Evolutionary conservation across 2,329 filamentous ascomycete species (phyloP).

Genomic region (Bretziella fagacearum): DNA sequence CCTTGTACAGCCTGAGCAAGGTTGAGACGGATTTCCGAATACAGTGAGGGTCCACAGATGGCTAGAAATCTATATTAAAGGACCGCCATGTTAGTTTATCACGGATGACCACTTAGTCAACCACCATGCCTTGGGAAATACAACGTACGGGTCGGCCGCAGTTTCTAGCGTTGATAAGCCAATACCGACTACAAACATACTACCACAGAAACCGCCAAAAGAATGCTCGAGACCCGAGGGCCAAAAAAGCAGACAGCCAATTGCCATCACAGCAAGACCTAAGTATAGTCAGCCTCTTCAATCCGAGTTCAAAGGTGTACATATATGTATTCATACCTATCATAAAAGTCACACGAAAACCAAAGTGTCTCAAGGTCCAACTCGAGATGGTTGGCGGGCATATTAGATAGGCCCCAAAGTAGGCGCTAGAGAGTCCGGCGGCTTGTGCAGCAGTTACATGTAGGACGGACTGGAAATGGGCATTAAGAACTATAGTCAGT

Average conservation of each 20-base stretch:
- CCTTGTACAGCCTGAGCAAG: constrained; percentile 60
- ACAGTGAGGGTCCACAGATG: constrained; percentile 43
- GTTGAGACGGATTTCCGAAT: constrained; percentile 58
- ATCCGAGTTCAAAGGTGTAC: too few species aligned
- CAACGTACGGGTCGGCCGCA: constrained; percentile 51
- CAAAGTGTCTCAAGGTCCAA: constrained; percentile 44
- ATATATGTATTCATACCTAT: constrained; percentile 27
- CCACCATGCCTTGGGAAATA: not conserved
- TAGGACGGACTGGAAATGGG: constrained; percentile 32
- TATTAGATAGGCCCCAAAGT: constrained; percentile 31
- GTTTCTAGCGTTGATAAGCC: constrained; percentile 61
- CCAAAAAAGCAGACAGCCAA: constrained; percentile 40
- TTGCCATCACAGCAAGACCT: constrained; percentile 46
- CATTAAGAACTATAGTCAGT: constrained; percentile 30
- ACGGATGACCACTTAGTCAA: not conserved
- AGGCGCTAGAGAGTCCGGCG: constrained; percentile 32
- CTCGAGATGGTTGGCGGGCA: constrained; percentile 24
- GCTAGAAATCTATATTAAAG: constrained; percentile 14
- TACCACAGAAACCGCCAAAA: constrained; percentile 57
- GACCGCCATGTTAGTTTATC: not conserved
- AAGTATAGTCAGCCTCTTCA: not conserved
- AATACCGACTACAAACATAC: constrained; percentile 57
- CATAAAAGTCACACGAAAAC: constrained; percentile 53
- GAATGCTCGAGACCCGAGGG: constrained; percentile 40
- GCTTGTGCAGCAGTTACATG: constrained; percentile 28